phyloP scores from a whole-genome alignment of 306 rosid genomes.

The Vigna radiata region DNA sequence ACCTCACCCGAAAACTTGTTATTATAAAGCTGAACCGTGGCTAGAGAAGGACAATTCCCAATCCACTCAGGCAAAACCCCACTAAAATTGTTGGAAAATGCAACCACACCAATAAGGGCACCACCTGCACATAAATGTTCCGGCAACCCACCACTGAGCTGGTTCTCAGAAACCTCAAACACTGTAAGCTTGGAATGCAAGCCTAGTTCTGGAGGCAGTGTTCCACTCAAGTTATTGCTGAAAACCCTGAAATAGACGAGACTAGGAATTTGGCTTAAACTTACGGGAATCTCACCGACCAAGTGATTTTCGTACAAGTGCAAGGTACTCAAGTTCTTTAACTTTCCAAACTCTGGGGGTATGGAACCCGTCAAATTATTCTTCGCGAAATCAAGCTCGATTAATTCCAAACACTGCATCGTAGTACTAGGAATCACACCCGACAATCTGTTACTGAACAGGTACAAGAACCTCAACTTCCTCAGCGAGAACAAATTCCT shows the following conservation, averaged over 20 bases:
- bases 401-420: constrained; percentile 59
- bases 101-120: constrained; percentile 60
- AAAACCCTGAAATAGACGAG: constrained; percentile 57
- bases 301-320: constrained; percentile 60
- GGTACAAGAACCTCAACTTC: constrained; percentile 52
- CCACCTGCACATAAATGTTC: constrained; percentile 68
- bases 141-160: constrained; percentile 68
- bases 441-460: constrained; percentile 59
- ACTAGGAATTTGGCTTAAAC: constrained; percentile 59
- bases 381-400: constrained; percentile 48
- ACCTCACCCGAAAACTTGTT: constrained; percentile 75
- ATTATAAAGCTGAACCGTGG: constrained; percentile 50
- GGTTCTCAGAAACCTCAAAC: constrained; percentile 72
- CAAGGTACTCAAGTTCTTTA: constrained; percentile 54
- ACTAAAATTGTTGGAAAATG: constrained; percentile 61
- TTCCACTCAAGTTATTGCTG: constrained; percentile 69
- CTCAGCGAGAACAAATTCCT: constrained; percentile 53
- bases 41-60: constrained; percentile 64
- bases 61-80: constrained; percentile 68
- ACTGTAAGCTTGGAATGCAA: constrained; percentile 61
- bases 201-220: constrained; percentile 80
- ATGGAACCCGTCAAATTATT: constrained; percentile 77
- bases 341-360: constrained; percentile 61
- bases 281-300: constrained; percentile 65
- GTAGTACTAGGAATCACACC: constrained; percentile 65